Base-by-base conservation (phyloP, 768 basidiomycete genomes). In the Pisolithus orientalis region DNA sequence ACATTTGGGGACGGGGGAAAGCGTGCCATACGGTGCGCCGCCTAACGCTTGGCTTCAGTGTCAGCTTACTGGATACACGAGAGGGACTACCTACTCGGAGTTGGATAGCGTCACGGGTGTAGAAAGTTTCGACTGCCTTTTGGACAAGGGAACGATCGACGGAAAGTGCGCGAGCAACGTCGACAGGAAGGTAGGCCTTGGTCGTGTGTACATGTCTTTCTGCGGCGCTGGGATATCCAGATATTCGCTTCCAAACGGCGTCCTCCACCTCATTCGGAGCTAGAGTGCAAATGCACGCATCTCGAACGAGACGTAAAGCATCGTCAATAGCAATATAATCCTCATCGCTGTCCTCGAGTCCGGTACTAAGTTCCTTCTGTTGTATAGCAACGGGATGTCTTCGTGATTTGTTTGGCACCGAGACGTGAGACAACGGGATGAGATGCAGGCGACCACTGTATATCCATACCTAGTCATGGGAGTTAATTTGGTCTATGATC, bases 21-120 rank as follows among this genome's bases (percentile, higher is more conserved):
- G 49, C 90, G 83, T 4, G 85, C 68, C 94, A 97, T 96, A 54
- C 84, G 81, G 64, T 94, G 87, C 10, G 87, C 91, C 38, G 85
- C 79, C 93, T 95, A 57, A 5, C 17, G 47, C 39, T 28, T 47
- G 11, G 44, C 59, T 21, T 54, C 55, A 49, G 28, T 47, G 28
- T 49, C 11, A 27, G 47, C 7, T 51, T 9, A 45, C 6, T 7
- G 31, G 28, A 40, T 42, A 24, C 29, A 34, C 43, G 39, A 37
- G 44, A 25, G n/a, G 37, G 31, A 21, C 32, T 40, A 67, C 84
- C 68, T 68, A 95, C 91, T 38, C 94, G 83, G 50, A 97, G 73
- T 66, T 94, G 93, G 13, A 86, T 74, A 1, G 90, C 88, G 72
- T 98, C 96, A 49, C 96, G 80, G 4, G 94, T 96, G 67, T 99